Evolutionary conservation across 306 rosid genomes (phyloP).

Genomic region (Biancaea sappan): DNA sequence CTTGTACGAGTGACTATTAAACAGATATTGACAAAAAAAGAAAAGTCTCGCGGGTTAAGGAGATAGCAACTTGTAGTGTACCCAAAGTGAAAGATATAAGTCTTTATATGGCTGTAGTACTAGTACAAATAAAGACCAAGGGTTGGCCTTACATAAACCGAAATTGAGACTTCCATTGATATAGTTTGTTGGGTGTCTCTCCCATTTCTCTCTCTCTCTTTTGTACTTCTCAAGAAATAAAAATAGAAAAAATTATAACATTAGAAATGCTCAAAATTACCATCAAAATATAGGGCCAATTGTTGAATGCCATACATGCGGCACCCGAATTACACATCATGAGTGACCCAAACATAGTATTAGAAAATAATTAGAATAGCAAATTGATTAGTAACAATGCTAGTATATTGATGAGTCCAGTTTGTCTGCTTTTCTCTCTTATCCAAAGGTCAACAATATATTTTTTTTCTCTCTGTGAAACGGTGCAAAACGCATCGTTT

Average conservation of each 20-base stretch:
- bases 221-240: background rate
- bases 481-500: too few species aligned
- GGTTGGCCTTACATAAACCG: background rate
- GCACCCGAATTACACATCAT: background rate
- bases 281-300: background rate
- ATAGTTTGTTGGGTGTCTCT: background rate
- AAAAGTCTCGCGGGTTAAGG: background rate
- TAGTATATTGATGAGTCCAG: too few species aligned
- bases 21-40: background rate
- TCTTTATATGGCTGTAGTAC: background rate
- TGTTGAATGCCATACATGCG: background rate
- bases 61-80: background rate
- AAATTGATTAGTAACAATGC: too few species aligned
- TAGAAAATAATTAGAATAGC: too few species aligned
- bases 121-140: background rate
- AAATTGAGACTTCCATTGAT: background rate
- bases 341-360: background rate
- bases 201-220: constrained; percentile 4
- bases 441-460: too few species aligned
- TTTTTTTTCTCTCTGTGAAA: too few species aligned
- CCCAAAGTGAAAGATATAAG: background rate
- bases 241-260: background rate
- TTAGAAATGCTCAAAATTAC: background rate
- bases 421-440: too few species aligned
- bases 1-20: background rate